These are phyloP conservation scores for Noccaea caerulescens DNA, from an alignment of 345 rosid species.

Conservation along the genomic window DNA sequence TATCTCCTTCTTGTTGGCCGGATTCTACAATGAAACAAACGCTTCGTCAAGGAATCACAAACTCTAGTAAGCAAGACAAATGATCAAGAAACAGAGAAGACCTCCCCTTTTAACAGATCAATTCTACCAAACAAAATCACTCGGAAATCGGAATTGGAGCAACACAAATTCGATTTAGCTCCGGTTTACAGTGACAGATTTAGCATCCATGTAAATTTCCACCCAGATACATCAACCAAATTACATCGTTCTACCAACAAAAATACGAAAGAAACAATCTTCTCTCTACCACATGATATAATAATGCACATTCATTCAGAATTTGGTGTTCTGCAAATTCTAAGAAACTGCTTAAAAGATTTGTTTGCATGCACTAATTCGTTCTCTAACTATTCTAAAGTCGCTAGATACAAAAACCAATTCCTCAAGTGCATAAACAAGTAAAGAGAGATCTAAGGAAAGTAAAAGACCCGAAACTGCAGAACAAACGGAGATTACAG, in stretches of 20 bases:
- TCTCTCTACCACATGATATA: no score
- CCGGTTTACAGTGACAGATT: not conserved
- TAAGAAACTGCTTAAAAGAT: not conserved
- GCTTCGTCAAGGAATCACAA: not conserved
- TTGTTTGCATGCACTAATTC: not conserved
- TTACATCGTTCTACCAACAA: no score
- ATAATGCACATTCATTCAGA: no score
- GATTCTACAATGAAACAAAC: constrained; percentile 57
- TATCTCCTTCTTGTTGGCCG: constrained; percentile 68
- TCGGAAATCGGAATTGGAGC: not conserved
- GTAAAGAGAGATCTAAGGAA: no score
- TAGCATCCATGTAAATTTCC: no score
- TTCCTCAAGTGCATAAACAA: not conserved
- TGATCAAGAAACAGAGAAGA: not conserved
- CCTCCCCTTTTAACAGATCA: not conserved
- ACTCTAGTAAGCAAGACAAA: not conserved
- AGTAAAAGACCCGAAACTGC: no score
- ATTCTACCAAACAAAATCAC: not conserved
- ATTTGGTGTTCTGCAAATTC: no score
- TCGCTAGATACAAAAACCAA: not conserved
- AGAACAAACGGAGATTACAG: no score
- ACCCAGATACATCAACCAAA: no score
- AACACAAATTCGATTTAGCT: not conserved
- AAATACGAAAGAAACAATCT: no score
- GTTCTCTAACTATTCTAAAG: constrained; percentile 1